Base-by-base conservation (phyloP, 352 stramenopile species). In the Globisporangium echinulatum region DNA sequence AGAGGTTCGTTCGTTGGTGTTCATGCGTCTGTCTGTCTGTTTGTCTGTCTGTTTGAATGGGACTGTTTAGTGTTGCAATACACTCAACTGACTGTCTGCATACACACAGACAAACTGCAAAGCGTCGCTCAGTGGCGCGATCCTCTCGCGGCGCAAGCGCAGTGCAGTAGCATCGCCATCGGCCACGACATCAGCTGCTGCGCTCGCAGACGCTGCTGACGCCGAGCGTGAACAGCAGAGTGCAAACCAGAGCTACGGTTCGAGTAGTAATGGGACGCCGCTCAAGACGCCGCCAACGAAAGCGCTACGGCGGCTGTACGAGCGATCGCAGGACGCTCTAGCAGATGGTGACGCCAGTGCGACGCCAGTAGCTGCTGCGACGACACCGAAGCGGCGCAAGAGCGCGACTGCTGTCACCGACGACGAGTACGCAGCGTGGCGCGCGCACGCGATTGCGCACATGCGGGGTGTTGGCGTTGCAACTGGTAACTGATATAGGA, bases 121-220 rank as follows among this genome's bases (percentile, higher is more conserved):
- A 48, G 51, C 62, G 46, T 82, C 75, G 10, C 59, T 85, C 52
- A 73, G 64, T 53, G 71, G 73, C 5, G 71, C 69, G 15, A 52
- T 79, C 14, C 62, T 76, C 48, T 63, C 71, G 61, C 64, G 72
- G 47, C 70, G 64, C 46, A 82, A 73, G 37, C 71, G 62, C 37
- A 36, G 36, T 15, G 58, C 49, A 4, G 49, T 49, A 0, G 11
- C 37, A 4, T 53, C 43, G 5, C 54, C 61, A 50, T 40, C 54
- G 43, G 25, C 47, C 9, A 36, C 10, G 4, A 3, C 10, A 25
- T 63, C 56, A 5, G 48, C 49, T 4, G 56, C 56, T 13, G 56
- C 33, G 40, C 50, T 62, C 56, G 56, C 56, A 13, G 56, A 62
- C 42, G 25, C 56, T 33, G 50, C 52, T 9, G 17, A 49, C 37